Base-by-base conservation (phyloP, 805 yeast species). In the Nakazawaea ernobii region DNA sequence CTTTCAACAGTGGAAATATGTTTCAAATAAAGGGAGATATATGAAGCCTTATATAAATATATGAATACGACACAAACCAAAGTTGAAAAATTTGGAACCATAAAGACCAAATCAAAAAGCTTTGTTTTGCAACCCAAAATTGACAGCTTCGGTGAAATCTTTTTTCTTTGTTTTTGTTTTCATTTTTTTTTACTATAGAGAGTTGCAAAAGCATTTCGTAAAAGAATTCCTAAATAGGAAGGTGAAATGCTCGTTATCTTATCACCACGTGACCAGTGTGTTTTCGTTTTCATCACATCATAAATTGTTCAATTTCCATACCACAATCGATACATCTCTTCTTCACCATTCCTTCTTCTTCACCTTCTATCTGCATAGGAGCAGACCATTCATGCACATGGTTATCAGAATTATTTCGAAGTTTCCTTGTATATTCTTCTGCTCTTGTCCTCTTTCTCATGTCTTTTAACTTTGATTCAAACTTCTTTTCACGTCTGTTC, bases 391-490 rank as follows among this genome's bases (percentile, higher is more conserved):
- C 80, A 61, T 90, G 97, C 10, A 67, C 74, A 62, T 91, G 97
- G 7, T 77, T 71, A 30, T 74, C 77, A 7, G 60, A 57, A 52
- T 77, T 70, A 3, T 80, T 80, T 35, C 91, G 73, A 24, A 85
- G 56, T 55, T 77, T 76, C 56, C 90, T 75, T 1, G 95, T 90
- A 58, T 74, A 82, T 59, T 86, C 94, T 61, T 91, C 96, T 0
- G 99, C 97, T 55, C 99, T 74, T 2, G 97, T 86, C 56, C 86
- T 84, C 61, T 86, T 81, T 52, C 97, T 73, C 96, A 94, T 92
- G 57, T 91, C 95, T 55, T 74, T 73, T 59, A 94, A 69, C 58
- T 85, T 82, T n/a, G 75, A 75, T 53, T 86, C 82, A 62, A 87
- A 94, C 62, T 81, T 82, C 58, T 81, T 81, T 53, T 90, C 97